phyloP scores from a whole-genome alignment of 208 protist genomes.

The Trypanosoma scelopori region DNA sequence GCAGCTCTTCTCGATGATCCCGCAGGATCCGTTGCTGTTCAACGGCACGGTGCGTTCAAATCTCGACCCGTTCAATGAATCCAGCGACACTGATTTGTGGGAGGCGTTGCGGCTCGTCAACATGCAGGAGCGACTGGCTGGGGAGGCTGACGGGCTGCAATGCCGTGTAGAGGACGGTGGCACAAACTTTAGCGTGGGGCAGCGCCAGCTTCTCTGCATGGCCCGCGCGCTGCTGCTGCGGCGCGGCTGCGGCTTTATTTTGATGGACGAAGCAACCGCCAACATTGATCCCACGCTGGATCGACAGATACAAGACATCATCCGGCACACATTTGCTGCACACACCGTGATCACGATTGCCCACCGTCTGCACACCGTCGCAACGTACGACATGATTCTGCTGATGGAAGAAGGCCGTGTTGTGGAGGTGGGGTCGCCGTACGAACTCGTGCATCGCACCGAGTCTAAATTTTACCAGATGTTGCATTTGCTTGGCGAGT shows the following conservation, averaged over 20 bases:
- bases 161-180: slow-evolving; percentile 30
- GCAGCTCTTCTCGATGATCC: slow-evolving; percentile 65
- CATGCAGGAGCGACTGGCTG: slow-evolving; percentile 37
- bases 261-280: slow-evolving; percentile 39
- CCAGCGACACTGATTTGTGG: slow-evolving; percentile 43
- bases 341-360: slow-evolving; percentile 73
- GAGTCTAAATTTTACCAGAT: slow-evolving; percentile 30
- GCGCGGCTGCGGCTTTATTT: slow-evolving; percentile 20
- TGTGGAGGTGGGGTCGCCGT: slow-evolving; percentile 54
- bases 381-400: slow-evolving; percentile 56
- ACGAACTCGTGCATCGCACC: slow-evolving; percentile 37
- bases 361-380: slow-evolving; percentile 64
- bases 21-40: slow-evolving; percentile 82
- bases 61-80: slow-evolving; percentile 55
- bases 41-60: slow-evolving; percentile 75
- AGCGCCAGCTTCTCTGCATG: slow-evolving; percentile 35
- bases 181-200: slow-evolving; percentile 34
- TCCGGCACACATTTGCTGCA: slow-evolving; percentile 42
- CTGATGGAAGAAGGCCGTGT: slow-evolving; percentile 46
- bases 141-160: slow-evolving; percentile 32
- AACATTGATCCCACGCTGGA: slow-evolving; percentile 30
- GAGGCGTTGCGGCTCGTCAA: slow-evolving; percentile 48
- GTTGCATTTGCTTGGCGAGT: slow-evolving; percentile 22
- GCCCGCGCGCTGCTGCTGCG: slow-evolving; percentile 29
- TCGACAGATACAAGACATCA: slow-evolving; percentile 36